phyloP scores from a whole-genome alignment of 768 basidiomycete species.

The Porpolomopsis calyptriformis region DNA sequence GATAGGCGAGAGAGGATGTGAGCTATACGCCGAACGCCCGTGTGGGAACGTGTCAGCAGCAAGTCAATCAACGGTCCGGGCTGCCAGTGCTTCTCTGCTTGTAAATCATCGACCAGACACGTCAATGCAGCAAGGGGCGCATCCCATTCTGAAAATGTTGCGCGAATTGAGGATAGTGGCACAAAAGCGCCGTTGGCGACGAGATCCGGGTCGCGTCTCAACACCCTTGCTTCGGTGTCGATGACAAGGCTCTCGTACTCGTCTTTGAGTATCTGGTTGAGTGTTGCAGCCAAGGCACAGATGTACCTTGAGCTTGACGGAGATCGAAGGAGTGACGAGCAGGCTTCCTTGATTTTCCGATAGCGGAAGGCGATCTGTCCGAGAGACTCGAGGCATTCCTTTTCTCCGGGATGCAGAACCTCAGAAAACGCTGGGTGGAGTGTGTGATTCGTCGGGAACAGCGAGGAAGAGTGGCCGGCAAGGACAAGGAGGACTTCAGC shows the following conservation, averaged over 20 bases:
- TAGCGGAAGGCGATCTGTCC: conserved; percentile 68
- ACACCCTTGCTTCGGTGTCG: conserved; percentile 69
- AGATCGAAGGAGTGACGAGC: conserved; percentile 39
- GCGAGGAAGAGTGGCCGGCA: conserved; percentile 76
- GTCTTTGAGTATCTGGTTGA: conserved; percentile 61
- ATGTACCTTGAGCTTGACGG: conserved; percentile 65
- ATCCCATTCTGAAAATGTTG: conserved; percentile 82
- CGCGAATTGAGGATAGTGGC: conserved; percentile 73
- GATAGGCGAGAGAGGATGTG: conserved; percentile 63
- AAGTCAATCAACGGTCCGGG: conserved; percentile 78
- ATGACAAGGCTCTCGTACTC: conserved; percentile 77
- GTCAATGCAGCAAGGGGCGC: conserved; percentile 69
- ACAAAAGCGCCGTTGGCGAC: conserved; percentile 79
- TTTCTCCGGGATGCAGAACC: conserved; percentile 83
- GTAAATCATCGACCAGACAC: conserved; percentile 51
- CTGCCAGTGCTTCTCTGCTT: conserved; percentile 46
- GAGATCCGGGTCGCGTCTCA: conserved; percentile 61
- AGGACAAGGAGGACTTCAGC: conserved; percentile 82
- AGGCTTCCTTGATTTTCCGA: conserved; percentile 55
- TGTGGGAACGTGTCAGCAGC: conserved; percentile 58
- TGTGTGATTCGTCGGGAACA: conserved; percentile 54
- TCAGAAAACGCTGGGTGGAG: conserved; percentile 54
- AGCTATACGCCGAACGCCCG: conserved; percentile 69
- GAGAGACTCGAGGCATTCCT: conserved; percentile 72
- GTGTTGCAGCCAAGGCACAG: conserved; percentile 63